phyloP scores from a whole-genome alignment of 306 rosid genomes.

The Glycine soja region DNA sequence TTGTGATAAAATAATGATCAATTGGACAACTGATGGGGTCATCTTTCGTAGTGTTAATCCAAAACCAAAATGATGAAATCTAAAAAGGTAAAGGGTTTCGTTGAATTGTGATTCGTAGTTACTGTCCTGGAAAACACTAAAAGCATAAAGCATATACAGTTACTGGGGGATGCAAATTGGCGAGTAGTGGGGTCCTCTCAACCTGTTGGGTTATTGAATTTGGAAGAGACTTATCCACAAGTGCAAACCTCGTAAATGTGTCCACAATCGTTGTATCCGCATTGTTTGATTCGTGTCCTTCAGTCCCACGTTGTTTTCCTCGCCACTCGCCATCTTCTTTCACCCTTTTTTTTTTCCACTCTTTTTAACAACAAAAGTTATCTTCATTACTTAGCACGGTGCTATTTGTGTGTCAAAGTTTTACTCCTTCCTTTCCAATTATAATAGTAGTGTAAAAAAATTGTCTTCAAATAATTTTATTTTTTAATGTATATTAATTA shows the following conservation, averaged over 20 bases:
- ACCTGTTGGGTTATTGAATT: slow-evolving; percentile 43
- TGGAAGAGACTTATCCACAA: slow-evolving; percentile 55
- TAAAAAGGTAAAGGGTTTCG: background rate
- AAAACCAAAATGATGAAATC: slow-evolving; percentile 8
- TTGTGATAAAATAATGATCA: background rate
- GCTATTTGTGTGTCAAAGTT: no score
- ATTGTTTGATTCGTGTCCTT: background rate
- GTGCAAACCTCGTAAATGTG: background rate
- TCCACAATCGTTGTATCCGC: slow-evolving; percentile 56
- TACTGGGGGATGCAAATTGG: slow-evolving; percentile 17
- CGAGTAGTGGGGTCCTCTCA: slow-evolving; percentile 41
- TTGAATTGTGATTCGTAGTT: slow-evolving; percentile 12
- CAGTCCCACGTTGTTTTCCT: background rate
- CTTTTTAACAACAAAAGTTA: no score
- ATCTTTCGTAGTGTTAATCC: slow-evolving; percentile 8
- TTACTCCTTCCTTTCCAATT: no score
- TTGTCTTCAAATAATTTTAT: no score
- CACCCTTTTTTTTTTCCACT: no score
- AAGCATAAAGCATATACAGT: slow-evolving; percentile 32
- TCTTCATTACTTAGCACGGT: no score
- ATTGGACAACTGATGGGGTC: slow-evolving; percentile 9
- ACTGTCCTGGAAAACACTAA: slow-evolving; percentile 32
- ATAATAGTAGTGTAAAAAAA: no score
- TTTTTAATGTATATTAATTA: no score
- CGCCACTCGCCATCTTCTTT: no score